Evolutionary conservation across 106 monocot genomes (phyloP).

Genomic region (Dioscorea alata): DNA sequence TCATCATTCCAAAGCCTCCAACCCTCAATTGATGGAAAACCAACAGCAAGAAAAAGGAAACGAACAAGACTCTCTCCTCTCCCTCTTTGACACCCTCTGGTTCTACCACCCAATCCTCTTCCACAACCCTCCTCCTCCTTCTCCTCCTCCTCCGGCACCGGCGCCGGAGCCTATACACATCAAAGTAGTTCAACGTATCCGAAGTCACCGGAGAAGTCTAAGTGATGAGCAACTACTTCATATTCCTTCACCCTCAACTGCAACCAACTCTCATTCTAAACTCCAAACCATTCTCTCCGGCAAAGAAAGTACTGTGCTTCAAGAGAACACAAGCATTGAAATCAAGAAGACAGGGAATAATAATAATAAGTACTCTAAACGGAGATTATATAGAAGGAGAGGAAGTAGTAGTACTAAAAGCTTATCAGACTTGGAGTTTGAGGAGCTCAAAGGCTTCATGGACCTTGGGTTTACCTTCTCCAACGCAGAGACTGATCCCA

Average conservation of each 20-base stretch:
- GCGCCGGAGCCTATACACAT: not conserved
- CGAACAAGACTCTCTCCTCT: not conserved
- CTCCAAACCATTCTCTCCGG: slow-evolving; percentile 18
- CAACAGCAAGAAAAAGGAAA: not conserved
- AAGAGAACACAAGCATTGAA: not conserved
- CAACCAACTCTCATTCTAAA: not conserved
- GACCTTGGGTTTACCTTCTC: slow-evolving; percentile 76
- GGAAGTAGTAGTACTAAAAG: slow-evolving; percentile 29
- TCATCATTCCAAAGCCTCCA: no score
- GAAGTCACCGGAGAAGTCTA: not conserved
- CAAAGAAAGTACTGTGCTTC: not conserved
- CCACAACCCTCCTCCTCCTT: not conserved
- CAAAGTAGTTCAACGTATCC: not conserved
- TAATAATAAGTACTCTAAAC: no score
- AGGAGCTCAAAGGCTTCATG: slow-evolving; percentile 74
- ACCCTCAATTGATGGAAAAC: not conserved
- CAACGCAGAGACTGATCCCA: slow-evolving; percentile 40
- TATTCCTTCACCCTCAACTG: not conserved
- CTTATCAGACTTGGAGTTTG: slow-evolving; percentile 71
- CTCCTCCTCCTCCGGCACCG: not conserved
- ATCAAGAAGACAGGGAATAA: not conserved
- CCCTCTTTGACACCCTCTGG: slow-evolving; percentile 22
- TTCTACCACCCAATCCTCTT: slow-evolving; percentile 13
- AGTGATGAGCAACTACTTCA: not conserved
- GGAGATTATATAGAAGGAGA: not conserved